Evolutionary conservation across 768 basidiomycete genomes (phyloP).

Genomic region (Leucocoprinus leucothites): DNA sequence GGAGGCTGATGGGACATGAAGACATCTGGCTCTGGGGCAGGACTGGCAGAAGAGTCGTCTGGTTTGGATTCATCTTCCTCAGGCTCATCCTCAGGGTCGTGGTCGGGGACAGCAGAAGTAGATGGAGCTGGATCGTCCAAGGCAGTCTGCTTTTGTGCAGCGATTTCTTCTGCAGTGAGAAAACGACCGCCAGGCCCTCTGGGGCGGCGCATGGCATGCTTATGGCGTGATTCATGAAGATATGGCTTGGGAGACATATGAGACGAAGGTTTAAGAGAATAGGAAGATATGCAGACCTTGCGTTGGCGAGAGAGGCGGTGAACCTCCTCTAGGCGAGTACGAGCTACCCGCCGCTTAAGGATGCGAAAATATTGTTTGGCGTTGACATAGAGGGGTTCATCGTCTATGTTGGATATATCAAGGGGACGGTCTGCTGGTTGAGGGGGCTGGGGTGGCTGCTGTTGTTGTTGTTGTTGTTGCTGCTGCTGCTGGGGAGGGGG

Average conservation of each 20-base stretch:
- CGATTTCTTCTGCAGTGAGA: constrained; percentile 94
- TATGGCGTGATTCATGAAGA: constrained; percentile 96
- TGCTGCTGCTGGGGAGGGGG: constrained; percentile 14
- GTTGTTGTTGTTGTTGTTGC: too few species aligned
- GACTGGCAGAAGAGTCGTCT: constrained; percentile 26
- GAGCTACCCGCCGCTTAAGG: constrained; percentile 88
- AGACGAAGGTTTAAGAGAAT: constrained; percentile 1
- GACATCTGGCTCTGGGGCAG: constrained; percentile 16
- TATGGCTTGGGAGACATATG: constrained; percentile 65
- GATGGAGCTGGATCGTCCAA: constrained; percentile 31
- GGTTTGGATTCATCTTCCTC: constrained; percentile 39
- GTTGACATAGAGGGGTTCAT: constrained; percentile 98
- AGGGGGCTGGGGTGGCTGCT: constrained; percentile 15
- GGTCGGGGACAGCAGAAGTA: constrained; percentile 31
- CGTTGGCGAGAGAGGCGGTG: constrained; percentile 89
- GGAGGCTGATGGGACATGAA: constrained; percentile 19
- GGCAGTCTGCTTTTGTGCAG: constrained; percentile 61
- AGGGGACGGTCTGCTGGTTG: constrained; percentile 16
- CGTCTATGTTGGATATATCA: constrained; percentile 54
- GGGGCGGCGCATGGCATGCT: constrained; percentile 96
- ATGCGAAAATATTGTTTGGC: constrained; percentile 99
- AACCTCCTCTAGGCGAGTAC: constrained; percentile 90
- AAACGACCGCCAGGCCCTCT: constrained; percentile 97
- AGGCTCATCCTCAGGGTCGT: constrained; percentile 21
- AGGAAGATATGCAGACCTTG: constrained; percentile 54